Percentiles rank a stretch among this genome's conserved stretches.
These are phyloP conservation scores for Irpex sp. DNA, from an alignment of 1,284 basidiomycete genomes.

Conservation along the genomic window DNA sequence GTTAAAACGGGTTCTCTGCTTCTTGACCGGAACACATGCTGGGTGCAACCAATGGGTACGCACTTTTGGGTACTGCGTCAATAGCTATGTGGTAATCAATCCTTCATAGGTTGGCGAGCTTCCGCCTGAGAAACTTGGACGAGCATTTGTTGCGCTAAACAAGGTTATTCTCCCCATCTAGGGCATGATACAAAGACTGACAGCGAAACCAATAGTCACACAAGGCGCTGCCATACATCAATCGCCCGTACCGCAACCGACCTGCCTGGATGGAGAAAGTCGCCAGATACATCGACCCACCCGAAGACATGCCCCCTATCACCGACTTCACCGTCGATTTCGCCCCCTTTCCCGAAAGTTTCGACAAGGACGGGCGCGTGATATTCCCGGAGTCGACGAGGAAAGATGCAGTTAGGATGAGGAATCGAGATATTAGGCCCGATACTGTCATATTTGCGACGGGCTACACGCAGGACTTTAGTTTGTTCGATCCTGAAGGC, in stretches of 20 bases:
- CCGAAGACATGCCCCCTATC: constrained; percentile 41
- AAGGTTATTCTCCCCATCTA: constrained; percentile 29
- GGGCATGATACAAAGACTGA: background rate
- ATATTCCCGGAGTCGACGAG: constrained; percentile 41
- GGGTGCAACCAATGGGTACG: constrained; percentile 66
- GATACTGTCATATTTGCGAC: constrained; percentile 52
- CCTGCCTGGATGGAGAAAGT: constrained; percentile 41
- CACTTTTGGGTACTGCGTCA: background rate
- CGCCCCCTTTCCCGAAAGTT: constrained; percentile 54
- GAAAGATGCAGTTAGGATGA: constrained; percentile 45
- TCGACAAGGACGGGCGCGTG: constrained; percentile 43
- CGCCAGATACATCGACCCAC: constrained; percentile 56
- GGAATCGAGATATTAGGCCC: constrained; percentile 38
- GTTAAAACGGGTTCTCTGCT: constrained; percentile 59
- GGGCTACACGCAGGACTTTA: constrained; percentile 50
- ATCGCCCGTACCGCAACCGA: constrained; percentile 49
- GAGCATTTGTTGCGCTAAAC: constrained; percentile 51
- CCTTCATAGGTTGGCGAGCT: constrained; percentile 47
- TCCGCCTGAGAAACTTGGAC: constrained; percentile 52
- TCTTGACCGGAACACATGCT: constrained; percentile 57
- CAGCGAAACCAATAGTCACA: constrained; percentile 32
- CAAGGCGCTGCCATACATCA: constrained; percentile 62
- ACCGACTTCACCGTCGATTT: constrained; percentile 54
- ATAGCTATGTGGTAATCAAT: background rate
- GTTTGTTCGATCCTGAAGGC: constrained; percentile 43